phyloP scores from a whole-genome alignment of 1,284 basidiomycete species.

The Irpex sp. region DNA sequence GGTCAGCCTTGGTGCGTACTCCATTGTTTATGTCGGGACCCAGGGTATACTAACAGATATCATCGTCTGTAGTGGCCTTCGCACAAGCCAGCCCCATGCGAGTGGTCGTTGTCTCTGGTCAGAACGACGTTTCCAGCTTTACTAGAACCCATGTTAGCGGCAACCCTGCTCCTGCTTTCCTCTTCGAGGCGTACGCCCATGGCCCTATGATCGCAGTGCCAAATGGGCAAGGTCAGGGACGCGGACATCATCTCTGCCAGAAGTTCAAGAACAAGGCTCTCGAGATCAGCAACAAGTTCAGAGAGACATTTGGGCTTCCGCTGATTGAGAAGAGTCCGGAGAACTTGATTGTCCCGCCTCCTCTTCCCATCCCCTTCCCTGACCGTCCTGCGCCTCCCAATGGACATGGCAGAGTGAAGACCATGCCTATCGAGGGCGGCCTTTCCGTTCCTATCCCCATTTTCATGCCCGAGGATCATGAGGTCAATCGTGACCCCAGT shows the following conservation, averaged over 20 bases:
- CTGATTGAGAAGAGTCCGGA: constrained; percentile 30
- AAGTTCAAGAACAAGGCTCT: constrained; percentile 40
- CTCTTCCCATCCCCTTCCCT: not conserved
- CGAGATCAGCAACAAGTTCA: constrained; percentile 44
- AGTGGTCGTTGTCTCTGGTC: constrained; percentile 30
- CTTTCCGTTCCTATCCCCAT: constrained; percentile 18
- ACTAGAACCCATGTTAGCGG: constrained; percentile 24
- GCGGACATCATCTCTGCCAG: constrained; percentile 16
- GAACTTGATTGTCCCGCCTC: constrained; percentile 1
- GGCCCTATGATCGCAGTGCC: constrained; percentile 8
- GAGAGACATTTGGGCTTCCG: constrained; percentile 45
- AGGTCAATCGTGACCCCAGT: constrained; percentile 2
- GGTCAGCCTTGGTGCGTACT: constrained; percentile 12
- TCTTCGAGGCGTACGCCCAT: constrained; percentile 7
- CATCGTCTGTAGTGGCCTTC: constrained; percentile 8
- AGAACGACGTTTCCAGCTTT: constrained; percentile 21
- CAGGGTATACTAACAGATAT: not conserved
- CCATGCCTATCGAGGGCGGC: constrained; percentile 32
- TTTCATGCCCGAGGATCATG: no score
- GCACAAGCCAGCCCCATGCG: constrained; percentile 35
- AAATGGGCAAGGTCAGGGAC: constrained; percentile 11
- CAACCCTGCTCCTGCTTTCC: constrained; percentile 10
- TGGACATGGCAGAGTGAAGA: constrained; percentile 16
- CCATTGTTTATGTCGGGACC: not conserved
- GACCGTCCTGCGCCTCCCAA: not conserved